A percentile compares a stretch with the other conserved stretches of the same genome.
Evolutionary conservation across 805 yeast genomes (phyloP).

Genomic region (Citeromyces nyonsensis): DNA sequence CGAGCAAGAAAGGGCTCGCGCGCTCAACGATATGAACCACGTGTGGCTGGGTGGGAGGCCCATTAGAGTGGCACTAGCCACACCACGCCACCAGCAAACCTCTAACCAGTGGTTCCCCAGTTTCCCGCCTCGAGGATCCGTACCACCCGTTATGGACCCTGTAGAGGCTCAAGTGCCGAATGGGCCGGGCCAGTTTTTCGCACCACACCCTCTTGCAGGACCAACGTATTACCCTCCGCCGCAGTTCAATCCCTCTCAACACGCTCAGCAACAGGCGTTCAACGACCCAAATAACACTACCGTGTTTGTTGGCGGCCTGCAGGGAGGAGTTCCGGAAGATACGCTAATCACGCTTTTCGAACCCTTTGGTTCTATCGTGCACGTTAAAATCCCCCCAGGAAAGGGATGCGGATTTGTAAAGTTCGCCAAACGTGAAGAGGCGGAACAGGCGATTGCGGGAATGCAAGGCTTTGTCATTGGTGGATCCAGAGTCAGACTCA

Average conservation of each 20-base stretch:
- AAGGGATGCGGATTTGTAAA: slow-evolving; percentile 73
- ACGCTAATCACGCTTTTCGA: slow-evolving; percentile 46
- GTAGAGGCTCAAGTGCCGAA: slow-evolving; percentile 6
- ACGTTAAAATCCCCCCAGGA: slow-evolving; percentile 64
- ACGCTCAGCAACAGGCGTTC: slow-evolving; percentile 7
- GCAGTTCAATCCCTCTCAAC: not conserved
- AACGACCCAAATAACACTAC: slow-evolving; percentile 64
- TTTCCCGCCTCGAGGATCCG: not conserved
- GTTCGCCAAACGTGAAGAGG: slow-evolving; percentile 51
- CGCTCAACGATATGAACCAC: slow-evolving; percentile 64
- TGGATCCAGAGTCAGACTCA: slow-evolving; percentile 56
- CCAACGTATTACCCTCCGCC: not conserved
- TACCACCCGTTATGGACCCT: slow-evolving; percentile 2
- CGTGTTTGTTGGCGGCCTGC: slow-evolving; percentile 53
- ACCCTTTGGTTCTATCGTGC: slow-evolving; percentile 58
- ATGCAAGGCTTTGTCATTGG: slow-evolving; percentile 70
- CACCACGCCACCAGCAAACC: slow-evolving; percentile 25
- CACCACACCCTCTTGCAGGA: slow-evolving; percentile 2
- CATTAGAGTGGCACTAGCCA: slow-evolving; percentile 64
- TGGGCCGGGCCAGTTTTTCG: slow-evolving; percentile 4
- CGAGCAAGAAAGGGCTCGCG: slow-evolving; percentile 53
- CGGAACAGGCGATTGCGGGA: slow-evolving; percentile 62
- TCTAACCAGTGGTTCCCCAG: slow-evolving; percentile 6
- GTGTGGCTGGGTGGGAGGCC: slow-evolving; percentile 70
- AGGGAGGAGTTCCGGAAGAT: slow-evolving; percentile 46